Evolutionary conservation across 257 asterid species (phyloP).

Genomic region (Ocimum tenuiflorum): DNA sequence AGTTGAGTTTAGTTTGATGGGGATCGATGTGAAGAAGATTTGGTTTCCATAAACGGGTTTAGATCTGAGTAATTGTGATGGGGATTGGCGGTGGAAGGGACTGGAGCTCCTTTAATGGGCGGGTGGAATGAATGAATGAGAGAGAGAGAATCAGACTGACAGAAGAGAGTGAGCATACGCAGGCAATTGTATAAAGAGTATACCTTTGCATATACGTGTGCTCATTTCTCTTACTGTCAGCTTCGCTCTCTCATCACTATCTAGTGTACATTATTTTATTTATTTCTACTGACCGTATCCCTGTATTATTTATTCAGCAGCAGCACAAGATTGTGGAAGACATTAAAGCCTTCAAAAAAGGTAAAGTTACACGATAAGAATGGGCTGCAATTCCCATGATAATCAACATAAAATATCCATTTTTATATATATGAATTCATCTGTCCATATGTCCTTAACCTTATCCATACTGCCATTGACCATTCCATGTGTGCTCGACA

Average conservation of each 20-base stretch:
- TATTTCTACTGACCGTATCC: not conserved
- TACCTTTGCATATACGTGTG: conserved; percentile 32
- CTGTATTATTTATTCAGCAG: not conserved
- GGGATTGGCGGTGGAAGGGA: not conserved
- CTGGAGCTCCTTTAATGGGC: not conserved
- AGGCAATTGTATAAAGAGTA: conserved; percentile 34
- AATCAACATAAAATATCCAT: not conserved
- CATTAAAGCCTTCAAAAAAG: not conserved
- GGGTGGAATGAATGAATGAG: not conserved
- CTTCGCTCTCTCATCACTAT: not conserved
- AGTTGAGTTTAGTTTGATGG: not conserved
- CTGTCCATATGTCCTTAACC: not conserved
- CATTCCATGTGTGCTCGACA: not conserved
- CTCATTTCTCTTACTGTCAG: conserved; percentile 48
- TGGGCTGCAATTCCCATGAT: conserved; percentile 11
- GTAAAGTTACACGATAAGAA: not conserved
- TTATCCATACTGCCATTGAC: conserved; percentile 10
- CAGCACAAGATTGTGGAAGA: not conserved
- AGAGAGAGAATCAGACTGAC: conserved; percentile 31
- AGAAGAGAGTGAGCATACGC: conserved; percentile 62
- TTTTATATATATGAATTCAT: not conserved
- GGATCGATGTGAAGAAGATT: not conserved
- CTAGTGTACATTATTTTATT: not conserved
- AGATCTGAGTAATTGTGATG: conserved; percentile 19
- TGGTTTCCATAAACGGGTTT: conserved; percentile 13